A percentile compares a stretch with the other conserved stretches of the same genome.
Evolutionary conservation across 495 filamentous ascomycete genomes (phyloP).

Genomic region (Aspergillus haitiensis): DNA sequence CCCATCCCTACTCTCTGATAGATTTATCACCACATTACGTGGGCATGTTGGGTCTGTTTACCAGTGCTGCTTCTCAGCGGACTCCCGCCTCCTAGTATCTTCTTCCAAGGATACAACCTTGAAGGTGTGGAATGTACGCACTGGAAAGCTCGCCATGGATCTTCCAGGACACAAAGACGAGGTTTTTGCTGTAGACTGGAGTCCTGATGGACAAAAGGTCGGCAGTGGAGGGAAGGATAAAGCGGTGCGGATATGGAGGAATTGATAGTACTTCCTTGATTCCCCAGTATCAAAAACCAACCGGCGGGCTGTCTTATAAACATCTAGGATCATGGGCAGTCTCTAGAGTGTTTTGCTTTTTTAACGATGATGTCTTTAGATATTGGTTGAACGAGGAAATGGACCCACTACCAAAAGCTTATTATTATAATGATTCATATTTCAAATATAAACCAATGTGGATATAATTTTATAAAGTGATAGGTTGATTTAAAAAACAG

Average conservation of each 20-base stretch:
- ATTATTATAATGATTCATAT: neutral
- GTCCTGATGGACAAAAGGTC: slow-evolving; percentile 78
- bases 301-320: too few relatives aligned
- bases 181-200: slow-evolving; percentile 93
- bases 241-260: slow-evolving; percentile 80
- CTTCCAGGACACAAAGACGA: slow-evolving; percentile 93
- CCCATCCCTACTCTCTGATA: slow-evolving; percentile 18
- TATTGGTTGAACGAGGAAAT: neutral
- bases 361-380: neutral
- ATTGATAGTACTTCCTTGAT: slow-evolving; percentile 40
- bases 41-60: slow-evolving; percentile 95
- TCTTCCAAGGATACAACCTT: slow-evolving; percentile 89
- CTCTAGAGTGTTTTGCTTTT: neutral
- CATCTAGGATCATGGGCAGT: neutral
- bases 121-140: slow-evolving; percentile 90
- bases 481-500: too few relatives aligned
- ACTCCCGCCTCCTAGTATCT: slow-evolving; percentile 81
- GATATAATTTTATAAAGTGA: too few relatives aligned
- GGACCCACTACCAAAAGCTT: neutral
- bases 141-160: slow-evolving; percentile 79
- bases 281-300: too few relatives aligned
- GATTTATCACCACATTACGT: slow-evolving; percentile 80
- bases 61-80: slow-evolving; percentile 85
- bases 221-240: slow-evolving; percentile 93
- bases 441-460: neutral